Evolutionary conservation across 768 basidiomycete species (phyloP), one percentile per base, ranked within the genome.

Genomic region (Thelephora aurantiotincta): DNA sequence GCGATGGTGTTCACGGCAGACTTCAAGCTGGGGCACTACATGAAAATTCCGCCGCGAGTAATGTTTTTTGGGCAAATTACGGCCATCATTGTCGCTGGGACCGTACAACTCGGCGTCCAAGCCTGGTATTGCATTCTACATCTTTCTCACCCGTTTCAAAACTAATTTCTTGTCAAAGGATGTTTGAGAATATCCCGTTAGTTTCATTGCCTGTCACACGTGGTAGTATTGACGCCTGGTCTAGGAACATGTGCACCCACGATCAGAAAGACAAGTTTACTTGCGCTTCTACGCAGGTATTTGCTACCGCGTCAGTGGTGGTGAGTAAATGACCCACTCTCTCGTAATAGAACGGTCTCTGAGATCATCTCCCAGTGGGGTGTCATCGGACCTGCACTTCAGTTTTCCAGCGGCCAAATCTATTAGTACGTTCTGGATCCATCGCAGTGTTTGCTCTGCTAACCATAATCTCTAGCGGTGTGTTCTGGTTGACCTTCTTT

Each of bases 11-110:
- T 84, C 58, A 73, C 80, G 13, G 72, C 74, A 44, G 83, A 85
- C 59, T 79, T 85, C 60, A 86, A 85, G 62, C 71, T 85, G 16
- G 82, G 83, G 41, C 80, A 84, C 63, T 82, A 69, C 67, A 80
- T 79, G 72, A 73, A 79, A 65, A 68, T 83, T 30, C 77, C 80
- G 71, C 72, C 70, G 23, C 54, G 55, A 16, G 59, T 55, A 37
- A 60, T 60, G 59, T 60, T 57, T 52, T 58, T 54, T 52, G 71
- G 66, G 51, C 84, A 88, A 63, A 68, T 87, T 33, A 68, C 78
- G 33, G 82, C 77, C 9, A 62, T 60, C 22, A 52, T 63, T 12
- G 59, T 86, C 37, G 76, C 80, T 0, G 81, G 76, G 33, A 82
- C 80, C 5, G 74, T 75, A 11, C 81, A 82, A 55, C 66, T 83